A percentile compares a stretch with the other conserved stretches of the same genome.
Evolutionary conservation across 202 grass and related monocot species (phyloP).

Genomic region (Schoenoplectus tabernaemontani): DNA sequence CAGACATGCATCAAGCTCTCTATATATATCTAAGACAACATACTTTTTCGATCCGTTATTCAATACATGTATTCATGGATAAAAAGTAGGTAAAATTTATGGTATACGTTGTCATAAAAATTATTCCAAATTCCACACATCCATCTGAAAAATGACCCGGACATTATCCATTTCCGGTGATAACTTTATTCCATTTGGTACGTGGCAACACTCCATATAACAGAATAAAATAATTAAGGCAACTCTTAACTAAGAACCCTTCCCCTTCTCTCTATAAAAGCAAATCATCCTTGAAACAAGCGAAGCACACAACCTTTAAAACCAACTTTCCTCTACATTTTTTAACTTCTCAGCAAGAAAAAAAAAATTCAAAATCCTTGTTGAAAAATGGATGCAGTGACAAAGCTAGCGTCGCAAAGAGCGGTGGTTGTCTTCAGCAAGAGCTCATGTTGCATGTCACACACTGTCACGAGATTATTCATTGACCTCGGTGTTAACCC

Average conservation of each 20-base stretch:
- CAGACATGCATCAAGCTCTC: no score
- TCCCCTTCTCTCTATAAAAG: slow-evolving; percentile 14
- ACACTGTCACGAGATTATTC: slow-evolving; percentile 42
- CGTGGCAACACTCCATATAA: neutral
- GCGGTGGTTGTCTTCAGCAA: slow-evolving; percentile 58
- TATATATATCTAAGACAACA: no score
- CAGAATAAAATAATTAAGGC: neutral
- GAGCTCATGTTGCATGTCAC: slow-evolving; percentile 73
- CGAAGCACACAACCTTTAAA: slow-evolving; percentile 7
- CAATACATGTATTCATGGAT: neutral
- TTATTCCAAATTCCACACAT: slow-evolving; percentile 12
- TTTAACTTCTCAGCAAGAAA: neutral
- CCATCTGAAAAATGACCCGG: neutral
- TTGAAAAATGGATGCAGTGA: slow-evolving; percentile 40
- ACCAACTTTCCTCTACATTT: neutral
- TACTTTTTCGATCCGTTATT: neutral
- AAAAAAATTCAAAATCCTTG: neutral
- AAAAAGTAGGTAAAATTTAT: neutral
- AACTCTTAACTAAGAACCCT: neutral
- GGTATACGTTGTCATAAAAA: neutral
- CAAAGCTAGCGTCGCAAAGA: slow-evolving; percentile 38
- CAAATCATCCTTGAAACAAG: neutral
- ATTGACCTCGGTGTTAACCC: slow-evolving; percentile 48
- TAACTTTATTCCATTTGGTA: slow-evolving; percentile 5
- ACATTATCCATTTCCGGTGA: slow-evolving; percentile 3